Evolutionary conservation across 108 stramenopile genomes (phyloP).

Genomic region (Fragilaria crotonensis): DNA sequence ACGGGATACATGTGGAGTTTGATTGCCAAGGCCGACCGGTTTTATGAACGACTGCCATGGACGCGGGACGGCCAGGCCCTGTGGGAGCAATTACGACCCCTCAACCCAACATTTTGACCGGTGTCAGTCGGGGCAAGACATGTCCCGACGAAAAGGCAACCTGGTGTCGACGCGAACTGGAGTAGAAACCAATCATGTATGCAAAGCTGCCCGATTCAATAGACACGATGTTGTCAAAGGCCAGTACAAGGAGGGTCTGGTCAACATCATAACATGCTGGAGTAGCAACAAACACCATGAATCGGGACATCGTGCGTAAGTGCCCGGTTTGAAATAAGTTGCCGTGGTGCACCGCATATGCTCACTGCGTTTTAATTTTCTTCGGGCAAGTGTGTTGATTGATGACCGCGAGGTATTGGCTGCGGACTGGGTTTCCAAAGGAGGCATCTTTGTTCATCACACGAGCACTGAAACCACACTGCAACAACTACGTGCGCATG

Average conservation of each 20-base stretch:
- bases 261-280: slow-evolving; percentile 79
- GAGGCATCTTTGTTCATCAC: slow-evolving; percentile 76
- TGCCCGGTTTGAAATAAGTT: slow-evolving; percentile 5
- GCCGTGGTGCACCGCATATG: not conserved
- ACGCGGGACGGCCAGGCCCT: slow-evolving; percentile 51
- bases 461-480: slow-evolving; percentile 23
- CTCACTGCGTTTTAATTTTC: not conserved
- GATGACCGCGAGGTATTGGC: slow-evolving; percentile 53
- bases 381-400: slow-evolving; percentile 35
- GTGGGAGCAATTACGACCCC: slow-evolving; percentile 46
- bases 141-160: slow-evolving; percentile 44
- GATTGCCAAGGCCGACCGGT: slow-evolving; percentile 27
- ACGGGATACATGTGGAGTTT: slow-evolving; percentile 42
- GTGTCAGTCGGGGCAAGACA: slow-evolving; percentile 26
- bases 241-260: slow-evolving; percentile 12
- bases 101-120: slow-evolving; percentile 59
- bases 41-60: slow-evolving; percentile 65
- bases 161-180: slow-evolving; percentile 69
- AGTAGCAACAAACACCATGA: slow-evolving; percentile 67
- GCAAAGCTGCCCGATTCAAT: slow-evolving; percentile 50
- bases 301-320: not conserved
- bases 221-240: slow-evolving; percentile 26
- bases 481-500: slow-evolving; percentile 12
- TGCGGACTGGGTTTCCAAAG: slow-evolving; percentile 50
- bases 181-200: slow-evolving; percentile 18